These are phyloP conservation scores for Neopestalotiopsis sp. DNA, from an alignment of 2,329 filamentous ascomycete species.

Conservation along the genomic window DNA sequence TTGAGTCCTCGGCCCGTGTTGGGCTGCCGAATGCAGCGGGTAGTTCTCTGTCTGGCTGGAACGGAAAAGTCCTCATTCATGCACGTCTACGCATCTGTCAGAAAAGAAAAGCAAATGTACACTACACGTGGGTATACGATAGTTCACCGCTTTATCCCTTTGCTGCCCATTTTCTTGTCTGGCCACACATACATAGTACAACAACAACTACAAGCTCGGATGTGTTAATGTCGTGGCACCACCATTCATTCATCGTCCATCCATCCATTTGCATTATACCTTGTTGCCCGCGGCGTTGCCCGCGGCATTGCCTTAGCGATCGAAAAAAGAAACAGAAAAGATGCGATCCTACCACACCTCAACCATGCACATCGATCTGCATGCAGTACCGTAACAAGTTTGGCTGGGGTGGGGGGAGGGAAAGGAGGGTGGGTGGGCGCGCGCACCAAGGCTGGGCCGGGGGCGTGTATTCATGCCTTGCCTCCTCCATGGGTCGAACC, in stretches of 20 bases:
- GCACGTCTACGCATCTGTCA: background rate
- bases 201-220: background rate
- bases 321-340: background rate
- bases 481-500: no score
- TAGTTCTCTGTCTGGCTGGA: background rate
- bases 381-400: background rate
- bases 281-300: background rate
- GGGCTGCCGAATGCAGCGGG: background rate
- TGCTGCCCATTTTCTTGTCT: background rate
- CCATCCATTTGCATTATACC: no score
- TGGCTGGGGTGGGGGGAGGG: no score
- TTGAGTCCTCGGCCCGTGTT: background rate
- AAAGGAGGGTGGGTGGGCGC: no score
- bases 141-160: background rate
- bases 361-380: background rate
- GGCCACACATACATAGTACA: no score
- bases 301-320: background rate
- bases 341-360: background rate
- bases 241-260: no score
- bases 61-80: background rate
- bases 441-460: no score
- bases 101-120: background rate
- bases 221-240: background rate
- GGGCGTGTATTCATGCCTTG: no score
- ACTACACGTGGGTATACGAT: background rate